Base-by-base conservation (phyloP, 768 basidiomycete species). In the Sporobolomyces pararoseus region DNA sequence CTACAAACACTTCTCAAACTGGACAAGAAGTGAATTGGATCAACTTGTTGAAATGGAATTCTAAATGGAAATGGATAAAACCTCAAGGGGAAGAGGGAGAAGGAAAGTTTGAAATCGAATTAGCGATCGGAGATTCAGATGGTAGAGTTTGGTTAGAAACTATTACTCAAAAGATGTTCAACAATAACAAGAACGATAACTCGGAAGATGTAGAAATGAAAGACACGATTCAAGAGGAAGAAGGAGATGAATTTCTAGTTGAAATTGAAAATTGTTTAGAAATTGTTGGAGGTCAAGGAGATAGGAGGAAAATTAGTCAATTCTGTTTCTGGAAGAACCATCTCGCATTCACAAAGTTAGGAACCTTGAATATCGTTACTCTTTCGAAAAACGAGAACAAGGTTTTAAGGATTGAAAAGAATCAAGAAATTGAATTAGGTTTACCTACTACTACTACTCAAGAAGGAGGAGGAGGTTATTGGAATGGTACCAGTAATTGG, bases 341-440 rank as follows among this genome's bases (percentile, higher is more conserved):
- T 10, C 39, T 9, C 16, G 72, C 35, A 27, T 69, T 34, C 57
- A 39, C 57, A 14, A 73, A 69, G 50, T 44, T 73, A 2, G 72
- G 72, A 4, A 65, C 63, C 2, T 55, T 66, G 14, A 17, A n/a
- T 50, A 16, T 69, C 7, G 55, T 47, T 16, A 14, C 21, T 47
- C 46, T 47, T 61, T 71, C 42, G 39, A 50, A 34, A 46, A 25
- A 25, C 21, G 42, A 7, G 27, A 25, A 25, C 21, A 31, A 7
- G 27, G 31, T 23, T 27, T 23, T 63, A 7, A 27, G 10, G 23
- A 44, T 50, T 2, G 31, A 25, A 13, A 9, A 39, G 6, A 31
- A 7, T 2, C 2, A 35, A 6, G 61, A 70, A 37, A 35, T 73
- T 52, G 63, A 66, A 19, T 49, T 73, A 1, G 39, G 19, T 3